Base-by-base conservation (phyloP, 352 stramenopile genomes). In the Globisporangium spinosum region DNA sequence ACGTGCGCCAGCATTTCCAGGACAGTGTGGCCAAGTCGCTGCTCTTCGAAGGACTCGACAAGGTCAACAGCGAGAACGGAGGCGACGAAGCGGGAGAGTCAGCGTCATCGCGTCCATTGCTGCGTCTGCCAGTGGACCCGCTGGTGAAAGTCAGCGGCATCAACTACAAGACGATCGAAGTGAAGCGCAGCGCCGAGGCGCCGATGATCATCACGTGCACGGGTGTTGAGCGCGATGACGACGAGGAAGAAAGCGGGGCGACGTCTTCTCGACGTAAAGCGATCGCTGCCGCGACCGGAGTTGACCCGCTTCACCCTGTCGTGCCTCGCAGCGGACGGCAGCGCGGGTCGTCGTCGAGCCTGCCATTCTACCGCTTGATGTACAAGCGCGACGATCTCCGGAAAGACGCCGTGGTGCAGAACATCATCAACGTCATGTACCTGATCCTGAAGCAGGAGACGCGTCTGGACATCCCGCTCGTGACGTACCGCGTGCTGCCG, bases 381-480 rank as follows among this genome's bases (percentile, higher is more conserved):
- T 95, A 93, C 83, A 95, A 95, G 68, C 85, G 87, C 12, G 87
- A 95, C 56, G 87, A 95, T 70, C 63, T 95, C 6, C 84, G 87
- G 13, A 95, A 94, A 68, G 87, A 95, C 67, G 78, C 84, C 2
- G 89, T 91, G 35, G 85, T 95, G 59, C 87, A 94, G 68, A 95
- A 94, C 71, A 94, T 94, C 65, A 95, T 95, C 71, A 93, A 92
- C 70, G 83, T 95, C 66, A 95, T 95, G 87, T 94, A 95, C 69
- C 60, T 87, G 59, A 93, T 95, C 64, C 73, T 95, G 54, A 93
- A 95, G 72, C 77, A 91, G 51, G 87, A 95, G 70, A 94, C 86
- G 2, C 78, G 79, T 3, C 69, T 93, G 12, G 85, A 94, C 63
- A 92, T 93, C 63, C 85, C 85, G 13, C 67, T 95, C 6, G 85